phyloP scores from a whole-genome alignment of 129 eudicot genomes.

The Sambucus nigra region DNA sequence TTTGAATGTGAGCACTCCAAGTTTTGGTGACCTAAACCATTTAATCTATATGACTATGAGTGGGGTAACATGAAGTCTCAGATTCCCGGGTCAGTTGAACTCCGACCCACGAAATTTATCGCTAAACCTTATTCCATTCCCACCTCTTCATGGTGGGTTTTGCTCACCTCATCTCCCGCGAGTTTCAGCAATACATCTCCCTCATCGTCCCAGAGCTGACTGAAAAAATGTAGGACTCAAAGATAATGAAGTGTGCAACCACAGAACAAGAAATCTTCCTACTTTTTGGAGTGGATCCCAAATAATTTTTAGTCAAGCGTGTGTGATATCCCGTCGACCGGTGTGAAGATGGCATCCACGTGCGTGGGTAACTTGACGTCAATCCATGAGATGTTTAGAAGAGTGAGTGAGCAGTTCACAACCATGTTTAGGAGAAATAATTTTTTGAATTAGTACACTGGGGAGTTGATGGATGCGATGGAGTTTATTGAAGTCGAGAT shows the following conservation, averaged over 20 bases:
- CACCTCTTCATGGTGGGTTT: too few species aligned
- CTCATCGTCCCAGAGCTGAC: too few species aligned
- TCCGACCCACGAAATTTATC: conserved; percentile 82
- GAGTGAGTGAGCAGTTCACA: conserved; percentile 91
- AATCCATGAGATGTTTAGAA: conserved; percentile 82
- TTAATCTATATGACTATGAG: conserved; percentile 96
- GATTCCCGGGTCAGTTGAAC: too few species aligned
- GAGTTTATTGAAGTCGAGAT: conserved; percentile 91
- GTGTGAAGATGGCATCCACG: too few species aligned
- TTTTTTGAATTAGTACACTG: conserved; percentile 94
- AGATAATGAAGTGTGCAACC: conserved; percentile 95
- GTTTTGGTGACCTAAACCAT: conserved; percentile 91
- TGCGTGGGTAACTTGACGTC: too few species aligned
- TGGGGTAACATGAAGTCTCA: conserved; percentile 82
- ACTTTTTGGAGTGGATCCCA: too few species aligned
- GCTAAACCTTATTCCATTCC: conserved; percentile 83
- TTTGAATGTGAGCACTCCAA: too few species aligned
- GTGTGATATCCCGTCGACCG: conserved; percentile 84
- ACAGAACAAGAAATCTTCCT: conserved; percentile 97
- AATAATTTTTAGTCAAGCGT: conserved; percentile 84
- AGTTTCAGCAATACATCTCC: too few species aligned
- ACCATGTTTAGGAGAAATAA: conserved; percentile 95
- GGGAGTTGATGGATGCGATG: conserved; percentile 96
- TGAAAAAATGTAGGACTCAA: conserved; percentile 91
- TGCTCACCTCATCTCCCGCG: too few species aligned